These are phyloP conservation scores for Plantago rigida DNA, from an alignment of 305 asterid genomes.

Conservation along the genomic window DNA sequence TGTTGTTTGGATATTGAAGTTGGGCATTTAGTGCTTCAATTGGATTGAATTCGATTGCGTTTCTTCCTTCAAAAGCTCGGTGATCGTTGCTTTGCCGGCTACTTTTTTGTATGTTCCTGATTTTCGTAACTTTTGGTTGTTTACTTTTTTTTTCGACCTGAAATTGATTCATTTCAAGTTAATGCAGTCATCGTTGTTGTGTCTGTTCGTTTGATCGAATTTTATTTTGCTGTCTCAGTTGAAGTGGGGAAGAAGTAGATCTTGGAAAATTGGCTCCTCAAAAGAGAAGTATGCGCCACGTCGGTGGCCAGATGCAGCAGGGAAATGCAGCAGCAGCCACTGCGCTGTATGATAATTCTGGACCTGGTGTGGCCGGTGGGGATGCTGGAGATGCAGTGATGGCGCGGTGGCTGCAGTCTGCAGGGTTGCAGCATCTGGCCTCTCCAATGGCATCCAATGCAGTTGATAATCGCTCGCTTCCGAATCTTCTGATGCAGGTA, in stretches of 20 bases:
- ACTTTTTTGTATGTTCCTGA: too few species aligned
- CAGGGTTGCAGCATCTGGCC: slow-evolving; percentile 98
- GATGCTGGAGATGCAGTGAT: slow-evolving; percentile 90
- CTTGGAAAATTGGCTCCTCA: slow-evolving; percentile 94
- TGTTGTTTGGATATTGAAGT: too few species aligned
- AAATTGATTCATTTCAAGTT: not conserved
- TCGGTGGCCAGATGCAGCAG: slow-evolving; percentile 99
- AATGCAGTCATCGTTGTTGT: not conserved
- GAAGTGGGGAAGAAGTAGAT: slow-evolving; percentile 47
- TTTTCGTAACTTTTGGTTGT: too few species aligned
- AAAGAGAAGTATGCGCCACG: slow-evolving; percentile 92
- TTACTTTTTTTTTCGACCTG: not conserved
- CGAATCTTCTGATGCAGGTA: slow-evolving; percentile 88
- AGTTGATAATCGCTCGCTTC: slow-evolving; percentile 64
- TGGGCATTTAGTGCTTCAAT: too few species aligned
- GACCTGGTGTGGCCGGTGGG: slow-evolving; percentile 62
- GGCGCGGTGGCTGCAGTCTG: slow-evolving; percentile 98
- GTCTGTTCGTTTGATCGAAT: not conserved
- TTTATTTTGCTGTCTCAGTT: slow-evolving; percentile 18
- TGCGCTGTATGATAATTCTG: slow-evolving; percentile 85
- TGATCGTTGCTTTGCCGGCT: too few species aligned
- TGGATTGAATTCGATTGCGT: too few species aligned
- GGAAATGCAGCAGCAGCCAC: slow-evolving; percentile 48
- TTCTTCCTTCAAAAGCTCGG: too few species aligned
- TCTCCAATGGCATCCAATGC: slow-evolving; percentile 79